Evolutionary conservation across 2,329 filamentous ascomycete species (phyloP).

Genomic region (Claviceps pusilla): DNA sequence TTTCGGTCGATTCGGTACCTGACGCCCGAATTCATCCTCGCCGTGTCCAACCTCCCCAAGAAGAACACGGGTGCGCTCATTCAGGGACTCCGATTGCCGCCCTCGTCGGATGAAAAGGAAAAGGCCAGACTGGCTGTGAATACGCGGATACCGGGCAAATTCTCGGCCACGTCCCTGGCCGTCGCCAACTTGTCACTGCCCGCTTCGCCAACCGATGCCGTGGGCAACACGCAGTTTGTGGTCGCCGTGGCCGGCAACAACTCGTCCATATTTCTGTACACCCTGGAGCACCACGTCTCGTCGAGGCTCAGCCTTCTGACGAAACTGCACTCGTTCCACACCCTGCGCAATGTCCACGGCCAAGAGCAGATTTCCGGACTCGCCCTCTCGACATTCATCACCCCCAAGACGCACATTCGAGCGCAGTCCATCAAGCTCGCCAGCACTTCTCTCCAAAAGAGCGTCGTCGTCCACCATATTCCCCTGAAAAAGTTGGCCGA

Average conservation of each 20-base stretch:
- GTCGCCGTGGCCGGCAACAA: constrained; percentile 71
- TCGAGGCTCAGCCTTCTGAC: constrained; percentile 33
- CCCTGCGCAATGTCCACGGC: constrained; percentile 37
- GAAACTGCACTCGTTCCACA: constrained; percentile 36
- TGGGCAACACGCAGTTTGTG: constrained; percentile 58
- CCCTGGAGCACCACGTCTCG: constrained; percentile 50
- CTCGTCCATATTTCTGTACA: constrained; percentile 62
- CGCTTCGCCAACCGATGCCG: constrained; percentile 30
- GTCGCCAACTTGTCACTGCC: constrained; percentile 52
- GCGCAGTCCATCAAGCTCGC: constrained; percentile 51
- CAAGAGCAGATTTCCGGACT: constrained; percentile 43
- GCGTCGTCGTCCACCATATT: constrained; percentile 64
- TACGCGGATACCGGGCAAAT: constrained; percentile 45
- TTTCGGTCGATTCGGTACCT: constrained; percentile 47
- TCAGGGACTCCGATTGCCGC: constrained; percentile 41
- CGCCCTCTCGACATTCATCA: constrained; percentile 40
- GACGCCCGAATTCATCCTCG: constrained; percentile 40
- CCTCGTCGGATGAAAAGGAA: constrained; percentile 17
- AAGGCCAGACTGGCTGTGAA: constrained; percentile 36
- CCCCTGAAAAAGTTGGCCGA: constrained; percentile 40
- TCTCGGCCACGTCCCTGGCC: constrained; percentile 65
- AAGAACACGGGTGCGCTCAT: constrained; percentile 38
- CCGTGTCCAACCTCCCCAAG: constrained; percentile 43
- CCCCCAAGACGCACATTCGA: constrained; percentile 31
- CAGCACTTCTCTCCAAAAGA: constrained; percentile 67